Evolutionary conservation across 2,329 filamentous ascomycete species (phyloP).

Genomic region (Microsporum ferrugineum): DNA sequence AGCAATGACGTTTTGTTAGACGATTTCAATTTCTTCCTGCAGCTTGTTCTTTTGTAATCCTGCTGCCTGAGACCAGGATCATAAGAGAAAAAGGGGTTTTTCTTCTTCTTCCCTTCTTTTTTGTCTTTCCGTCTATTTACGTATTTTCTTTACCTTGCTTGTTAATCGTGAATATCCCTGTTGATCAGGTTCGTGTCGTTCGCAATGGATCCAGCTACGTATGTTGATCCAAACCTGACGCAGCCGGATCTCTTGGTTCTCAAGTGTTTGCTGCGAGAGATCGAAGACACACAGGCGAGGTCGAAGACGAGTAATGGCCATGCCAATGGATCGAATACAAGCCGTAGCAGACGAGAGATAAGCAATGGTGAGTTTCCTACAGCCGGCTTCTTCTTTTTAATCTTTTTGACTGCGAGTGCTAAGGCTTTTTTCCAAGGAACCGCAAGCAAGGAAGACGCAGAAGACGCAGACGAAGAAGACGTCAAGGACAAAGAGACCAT

Average conservation of each 20-base stretch:
- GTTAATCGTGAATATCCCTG: neutral
- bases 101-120: neutral
- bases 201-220: conserved; percentile 1
- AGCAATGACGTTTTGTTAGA: neutral
- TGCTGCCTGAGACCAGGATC: neutral
- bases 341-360: neutral
- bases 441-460: neutral
- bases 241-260: conserved; percentile 7
- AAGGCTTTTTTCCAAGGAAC: neutral
- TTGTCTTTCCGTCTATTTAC: neutral
- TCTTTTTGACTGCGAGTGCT: neutral
- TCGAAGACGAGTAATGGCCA: neutral
- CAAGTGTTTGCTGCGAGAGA: conserved; percentile 6
- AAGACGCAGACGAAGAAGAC: conserved; percentile 11
- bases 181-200: neutral
- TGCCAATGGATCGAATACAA: neutral
- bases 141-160: neutral
- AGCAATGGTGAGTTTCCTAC: neutral
- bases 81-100: neutral
- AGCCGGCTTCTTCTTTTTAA: neutral
- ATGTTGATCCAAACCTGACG: conserved; percentile 10
- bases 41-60: neutral
- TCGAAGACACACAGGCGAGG: neutral
- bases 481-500: conserved; percentile 22
- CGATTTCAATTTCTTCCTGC: neutral